These are phyloP conservation scores for Pichia paraexigua DNA, from an alignment of 805 yeast species.

Conservation along the genomic window DNA sequence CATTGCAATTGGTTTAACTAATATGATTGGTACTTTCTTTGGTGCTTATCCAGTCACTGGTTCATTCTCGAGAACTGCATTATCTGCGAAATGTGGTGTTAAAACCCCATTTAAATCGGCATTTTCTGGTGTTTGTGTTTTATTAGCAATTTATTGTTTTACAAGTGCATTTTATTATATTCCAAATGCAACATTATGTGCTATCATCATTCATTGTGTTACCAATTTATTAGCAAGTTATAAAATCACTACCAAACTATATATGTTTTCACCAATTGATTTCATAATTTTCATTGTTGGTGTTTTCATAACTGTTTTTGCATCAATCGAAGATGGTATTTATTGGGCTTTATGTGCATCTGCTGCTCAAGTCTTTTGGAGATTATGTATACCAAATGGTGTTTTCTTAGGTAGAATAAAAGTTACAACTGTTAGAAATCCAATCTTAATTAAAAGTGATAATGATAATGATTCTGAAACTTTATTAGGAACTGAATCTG, in stretches of 20 bases:
- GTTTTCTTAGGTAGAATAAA: conserved; percentile 71
- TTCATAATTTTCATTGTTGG: conserved; percentile 64
- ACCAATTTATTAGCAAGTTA: conserved; percentile 72
- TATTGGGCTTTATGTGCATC: conserved; percentile 88
- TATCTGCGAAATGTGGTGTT: conserved; percentile 92
- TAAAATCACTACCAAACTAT: conserved; percentile 58
- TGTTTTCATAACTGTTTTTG: conserved; percentile 65
- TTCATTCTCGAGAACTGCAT: conserved; percentile 89
- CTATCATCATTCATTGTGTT: conserved; percentile 90
- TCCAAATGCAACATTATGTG: conserved; percentile 82
- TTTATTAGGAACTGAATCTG: neutral
- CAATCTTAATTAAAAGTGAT: conserved; percentile 29
- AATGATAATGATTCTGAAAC: neutral
- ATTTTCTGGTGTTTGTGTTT: conserved; percentile 81
- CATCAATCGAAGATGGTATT: conserved; percentile 80
- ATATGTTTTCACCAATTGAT: conserved; percentile 69
- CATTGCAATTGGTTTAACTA: conserved; percentile 87
- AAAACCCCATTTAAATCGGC: conserved; percentile 91
- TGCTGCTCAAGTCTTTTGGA: conserved; percentile 61
- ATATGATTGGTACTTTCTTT: conserved; percentile 86
- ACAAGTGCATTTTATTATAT: conserved; percentile 81
- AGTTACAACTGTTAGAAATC: conserved; percentile 64
- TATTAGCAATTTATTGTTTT: conserved; percentile 76
- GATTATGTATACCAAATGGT: conserved; percentile 75
- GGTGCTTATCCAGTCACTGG: conserved; percentile 95